phyloP scores from a whole-genome alignment of 2,329 filamentous ascomycete species.

The Penicillium sp. region DNA sequence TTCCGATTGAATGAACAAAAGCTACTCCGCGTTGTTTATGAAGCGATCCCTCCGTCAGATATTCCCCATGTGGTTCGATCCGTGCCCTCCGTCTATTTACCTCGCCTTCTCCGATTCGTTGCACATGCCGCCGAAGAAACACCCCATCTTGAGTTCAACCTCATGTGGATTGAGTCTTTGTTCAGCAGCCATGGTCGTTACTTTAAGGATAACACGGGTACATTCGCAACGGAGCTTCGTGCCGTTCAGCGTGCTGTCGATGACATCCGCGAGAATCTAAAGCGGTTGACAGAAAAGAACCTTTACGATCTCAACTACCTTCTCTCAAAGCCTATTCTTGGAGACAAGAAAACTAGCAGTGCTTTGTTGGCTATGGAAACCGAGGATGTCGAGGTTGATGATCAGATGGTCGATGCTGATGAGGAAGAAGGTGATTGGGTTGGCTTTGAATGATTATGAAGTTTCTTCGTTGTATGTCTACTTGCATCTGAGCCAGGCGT shows the following conservation, averaged over 20 bases:
- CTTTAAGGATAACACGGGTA: slow-evolving; percentile 75
- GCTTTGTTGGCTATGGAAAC: slow-evolving; percentile 34
- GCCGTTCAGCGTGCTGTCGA: slow-evolving; percentile 76
- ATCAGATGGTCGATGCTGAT: slow-evolving; percentile 32
- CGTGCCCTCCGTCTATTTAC: slow-evolving; percentile 81
- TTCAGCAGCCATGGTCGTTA: slow-evolving; percentile 81
- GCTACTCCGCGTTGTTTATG: slow-evolving; percentile 81
- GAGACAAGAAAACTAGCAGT: slow-evolving; percentile 28
- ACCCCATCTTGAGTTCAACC: slow-evolving; percentile 90
- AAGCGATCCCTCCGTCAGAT: slow-evolving; percentile 71
- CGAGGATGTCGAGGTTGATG: slow-evolving; percentile 26
- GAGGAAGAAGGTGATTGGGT: slow-evolving; percentile 54
- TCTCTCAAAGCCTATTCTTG: slow-evolving; percentile 51
- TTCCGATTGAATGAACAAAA: slow-evolving; percentile 89
- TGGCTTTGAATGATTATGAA: slow-evolving; percentile 48
- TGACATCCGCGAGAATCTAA: slow-evolving; percentile 77
- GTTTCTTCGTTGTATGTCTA: slow-evolving; percentile 16
- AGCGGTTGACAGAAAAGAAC: slow-evolving; percentile 81
- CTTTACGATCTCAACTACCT: slow-evolving; percentile 86
- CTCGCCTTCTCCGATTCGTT: slow-evolving; percentile 80
- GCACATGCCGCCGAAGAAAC: slow-evolving; percentile 84
- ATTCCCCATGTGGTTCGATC: slow-evolving; percentile 75
- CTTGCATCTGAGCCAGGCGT: slow-evolving; percentile 32
- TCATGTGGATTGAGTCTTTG: slow-evolving; percentile 83
- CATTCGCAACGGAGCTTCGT: slow-evolving; percentile 79